Percentiles rank a stretch among this genome's conserved stretches.
Evolutionary conservation across 768 basidiomycete genomes (phyloP).

Genomic region (Vararia minispora): DNA sequence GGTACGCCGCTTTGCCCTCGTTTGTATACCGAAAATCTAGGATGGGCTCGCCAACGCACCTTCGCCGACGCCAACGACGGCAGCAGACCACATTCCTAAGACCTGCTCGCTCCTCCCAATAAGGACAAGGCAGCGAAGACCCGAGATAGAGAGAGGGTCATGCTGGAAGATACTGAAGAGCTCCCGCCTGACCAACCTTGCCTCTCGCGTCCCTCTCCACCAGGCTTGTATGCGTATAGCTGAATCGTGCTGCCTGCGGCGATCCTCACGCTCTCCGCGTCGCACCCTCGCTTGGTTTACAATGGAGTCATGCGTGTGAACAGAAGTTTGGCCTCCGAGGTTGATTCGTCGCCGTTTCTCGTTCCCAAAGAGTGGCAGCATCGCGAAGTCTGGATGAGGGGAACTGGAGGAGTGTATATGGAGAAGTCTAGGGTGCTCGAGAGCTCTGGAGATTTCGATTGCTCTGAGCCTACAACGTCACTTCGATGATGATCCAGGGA

Average conservation of each 20-base stretch:
- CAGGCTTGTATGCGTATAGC: slow-evolving; percentile 56
- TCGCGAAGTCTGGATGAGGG: slow-evolving; percentile 10
- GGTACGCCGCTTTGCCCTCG: slow-evolving; percentile 26
- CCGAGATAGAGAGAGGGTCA: slow-evolving; percentile 42
- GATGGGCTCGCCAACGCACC: slow-evolving; percentile 15
- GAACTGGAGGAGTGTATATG: too few relatives aligned
- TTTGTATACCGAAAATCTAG: not conserved
- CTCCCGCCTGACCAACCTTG: slow-evolving; percentile 28
- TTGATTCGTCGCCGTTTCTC: slow-evolving; percentile 56
- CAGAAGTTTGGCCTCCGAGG: slow-evolving; percentile 52
- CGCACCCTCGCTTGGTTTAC: slow-evolving; percentile 51
- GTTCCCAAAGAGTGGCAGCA: slow-evolving; percentile 38
- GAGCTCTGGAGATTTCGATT: too few relatives aligned
- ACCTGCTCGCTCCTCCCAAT: slow-evolving; percentile 39
- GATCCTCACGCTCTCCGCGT: slow-evolving; percentile 45
- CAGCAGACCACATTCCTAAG: slow-evolving; percentile 35
- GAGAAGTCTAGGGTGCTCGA: too few relatives aligned
- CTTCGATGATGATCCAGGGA: too few relatives aligned
- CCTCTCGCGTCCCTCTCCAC: slow-evolving; percentile 48
- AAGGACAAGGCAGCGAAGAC: slow-evolving; percentile 55
- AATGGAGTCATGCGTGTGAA: slow-evolving; percentile 42
- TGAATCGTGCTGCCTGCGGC: slow-evolving; percentile 43
- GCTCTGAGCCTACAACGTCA: too few relatives aligned
- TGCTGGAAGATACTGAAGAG: slow-evolving; percentile 39
- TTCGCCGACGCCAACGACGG: slow-evolving; percentile 20